Evolutionary conservation across 176 grass and related monocot species (phyloP).

Genomic region (Saccharum spontaneum): DNA sequence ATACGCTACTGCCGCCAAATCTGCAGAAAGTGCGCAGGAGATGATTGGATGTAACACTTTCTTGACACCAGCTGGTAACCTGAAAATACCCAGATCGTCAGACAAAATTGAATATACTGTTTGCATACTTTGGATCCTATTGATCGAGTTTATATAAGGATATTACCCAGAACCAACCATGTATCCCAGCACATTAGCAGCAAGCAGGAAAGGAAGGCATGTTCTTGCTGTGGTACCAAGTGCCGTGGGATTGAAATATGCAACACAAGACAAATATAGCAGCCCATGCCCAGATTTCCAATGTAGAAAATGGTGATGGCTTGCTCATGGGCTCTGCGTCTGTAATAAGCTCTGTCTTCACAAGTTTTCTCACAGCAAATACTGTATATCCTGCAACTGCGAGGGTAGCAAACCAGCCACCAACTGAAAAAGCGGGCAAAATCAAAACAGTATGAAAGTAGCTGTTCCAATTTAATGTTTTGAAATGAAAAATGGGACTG

Average conservation of each 20-base stretch:
- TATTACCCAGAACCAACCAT: slow-evolving; percentile 93
- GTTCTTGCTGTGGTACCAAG: slow-evolving; percentile 76
- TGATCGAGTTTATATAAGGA: slow-evolving; percentile 11
- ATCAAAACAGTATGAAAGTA: neutral
- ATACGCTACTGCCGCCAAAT: slow-evolving; percentile 62
- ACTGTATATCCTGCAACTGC: slow-evolving; percentile 76
- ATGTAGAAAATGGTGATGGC: slow-evolving; percentile 55
- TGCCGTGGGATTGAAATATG: slow-evolving; percentile 46
- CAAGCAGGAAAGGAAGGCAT: slow-evolving; percentile 81
- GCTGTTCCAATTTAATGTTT: neutral
- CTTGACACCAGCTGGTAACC: slow-evolving; percentile 73
- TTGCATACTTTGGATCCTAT: slow-evolving; percentile 12
- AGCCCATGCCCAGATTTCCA: slow-evolving; percentile 62
- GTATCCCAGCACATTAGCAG: slow-evolving; percentile 84
- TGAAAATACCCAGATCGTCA: slow-evolving; percentile 38
- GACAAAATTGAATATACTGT: neutral
- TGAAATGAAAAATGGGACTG: neutral
- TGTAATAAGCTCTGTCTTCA: slow-evolving; percentile 71
- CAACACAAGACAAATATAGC: slow-evolving; percentile 58
- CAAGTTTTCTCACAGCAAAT: slow-evolving; percentile 66
- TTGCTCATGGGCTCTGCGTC: slow-evolving; percentile 70
- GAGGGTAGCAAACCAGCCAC: slow-evolving; percentile 79
- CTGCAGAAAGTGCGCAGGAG: slow-evolving; percentile 69
- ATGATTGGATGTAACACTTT: slow-evolving; percentile 87
- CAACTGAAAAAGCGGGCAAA: slow-evolving; percentile 40